Base-by-base conservation (phyloP, 495 filamentous ascomycete species). In the Aspergillus cristatus region DNA sequence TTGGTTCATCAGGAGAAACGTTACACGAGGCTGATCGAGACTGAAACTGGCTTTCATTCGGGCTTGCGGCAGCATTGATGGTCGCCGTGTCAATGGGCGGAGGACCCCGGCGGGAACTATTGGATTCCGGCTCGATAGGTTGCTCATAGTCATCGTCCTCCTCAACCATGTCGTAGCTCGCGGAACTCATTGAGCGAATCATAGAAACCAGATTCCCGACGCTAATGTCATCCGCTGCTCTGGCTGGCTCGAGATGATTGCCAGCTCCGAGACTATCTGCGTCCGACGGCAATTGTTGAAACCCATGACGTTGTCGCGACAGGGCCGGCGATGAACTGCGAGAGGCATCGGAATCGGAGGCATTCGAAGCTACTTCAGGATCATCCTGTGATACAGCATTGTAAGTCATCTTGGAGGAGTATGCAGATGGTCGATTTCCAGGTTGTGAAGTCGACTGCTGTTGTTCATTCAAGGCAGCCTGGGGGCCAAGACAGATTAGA, bases 131-230 rank as follows among this genome's bases (percentile, higher is more conserved):
- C 58, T 57, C 57, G 48, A 52, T 57, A 37, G 40, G 38, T 11
- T 43, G 31, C 13, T 59, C 58, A 40, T 68, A 68, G 50, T 68
- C 65, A n/a, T n/a, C n/a, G 44, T 70, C 65, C 22, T 59, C 63
- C 41, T 70, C 67, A 28, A 68, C 57, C 34, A 68, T 47, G 25
- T 68, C 67, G 48, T 70, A 70, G 42, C 50, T 65, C 12, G 60
- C 45, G 28, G 59, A 52, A 33, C 58, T 62, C 59, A 63, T 59
- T 18, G 66, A 66, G 26, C 57, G 57, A 47, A 66, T 60, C 45
- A 65, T 57, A n/a, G 59, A 64, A 28, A 53, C 48, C 25, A 67
- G 38, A n/a, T 41, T 39, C 17, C 46, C 35, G 13, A 60, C 41
- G 40, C 47, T 40, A 18, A 40, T 51, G 14, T 55, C 50, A 6